phyloP scores from a whole-genome alignment of 495 filamentous ascomycete genomes.

The Neurospora pannonica region DNA sequence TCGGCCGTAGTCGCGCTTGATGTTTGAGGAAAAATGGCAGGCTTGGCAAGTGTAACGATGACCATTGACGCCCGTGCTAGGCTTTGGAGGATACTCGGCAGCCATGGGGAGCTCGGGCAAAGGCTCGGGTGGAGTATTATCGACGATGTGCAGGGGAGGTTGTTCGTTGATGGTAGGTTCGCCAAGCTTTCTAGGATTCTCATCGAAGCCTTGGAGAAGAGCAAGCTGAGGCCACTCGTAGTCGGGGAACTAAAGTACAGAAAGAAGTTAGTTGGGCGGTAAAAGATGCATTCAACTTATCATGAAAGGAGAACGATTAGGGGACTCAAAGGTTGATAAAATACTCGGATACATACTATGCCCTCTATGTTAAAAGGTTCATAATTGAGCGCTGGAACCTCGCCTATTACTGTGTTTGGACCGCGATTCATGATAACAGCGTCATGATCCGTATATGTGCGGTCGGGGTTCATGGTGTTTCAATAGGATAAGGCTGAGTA shows the following conservation, averaged over 20 bases:
- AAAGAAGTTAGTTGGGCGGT: background rate
- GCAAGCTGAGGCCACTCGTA: background rate
- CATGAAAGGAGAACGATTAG: too few species aligned
- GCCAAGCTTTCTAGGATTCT: background rate
- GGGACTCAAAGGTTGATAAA: accelerated
- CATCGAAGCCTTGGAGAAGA: background rate
- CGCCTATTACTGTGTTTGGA: background rate
- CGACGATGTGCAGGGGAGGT: background rate
- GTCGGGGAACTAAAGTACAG: background rate
- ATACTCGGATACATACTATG: background rate
- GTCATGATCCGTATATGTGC: background rate
- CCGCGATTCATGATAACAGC: background rate
- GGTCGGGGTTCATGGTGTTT: background rate
- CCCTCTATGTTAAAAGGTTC: background rate
- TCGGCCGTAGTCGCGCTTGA: background rate
- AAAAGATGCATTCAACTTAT: too few species aligned
- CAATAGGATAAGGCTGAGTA: background rate
- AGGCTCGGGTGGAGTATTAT: background rate
- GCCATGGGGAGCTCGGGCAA: background rate
- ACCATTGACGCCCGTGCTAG: background rate
- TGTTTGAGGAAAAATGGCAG: background rate
- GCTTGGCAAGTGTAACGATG: background rate
- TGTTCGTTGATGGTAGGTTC: background rate
- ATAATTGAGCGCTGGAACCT: background rate
- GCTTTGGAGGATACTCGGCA: background rate